Percentiles rank a stretch among this genome's conserved stretches.
Evolutionary conservation across 768 basidiomycete genomes (phyloP).

Genomic region (Coprinopsis sp.): DNA sequence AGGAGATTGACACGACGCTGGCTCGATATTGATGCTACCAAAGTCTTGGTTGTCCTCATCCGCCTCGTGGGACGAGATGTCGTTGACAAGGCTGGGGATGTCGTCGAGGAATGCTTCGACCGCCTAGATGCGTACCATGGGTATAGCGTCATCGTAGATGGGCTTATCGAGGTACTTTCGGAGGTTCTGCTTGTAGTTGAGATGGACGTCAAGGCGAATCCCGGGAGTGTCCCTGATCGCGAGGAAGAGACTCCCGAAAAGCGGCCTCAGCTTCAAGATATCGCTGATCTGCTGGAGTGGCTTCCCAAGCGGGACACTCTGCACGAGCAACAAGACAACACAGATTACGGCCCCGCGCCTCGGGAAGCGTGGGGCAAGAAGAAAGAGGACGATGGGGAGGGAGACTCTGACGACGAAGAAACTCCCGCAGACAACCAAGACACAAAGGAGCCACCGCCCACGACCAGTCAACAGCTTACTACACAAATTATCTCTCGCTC

Average conservation of each 20-base stretch:
- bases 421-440: slow-evolving; percentile 12
- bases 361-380: slow-evolving; percentile 50
- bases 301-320: slow-evolving; percentile 41
- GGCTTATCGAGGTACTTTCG: slow-evolving; percentile 79
- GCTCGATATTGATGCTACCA: slow-evolving; percentile 85
- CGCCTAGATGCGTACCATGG: slow-evolving; percentile 95
- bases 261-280: slow-evolving; percentile 24
- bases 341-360: slow-evolving; percentile 58
- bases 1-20: slow-evolving; percentile 75
- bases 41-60: slow-evolving; percentile 81
- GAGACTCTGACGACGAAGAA: slow-evolving; percentile 15
- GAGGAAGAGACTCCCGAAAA: slow-evolving; percentile 13
- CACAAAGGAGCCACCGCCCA: slow-evolving; percentile 46
- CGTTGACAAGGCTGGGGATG: slow-evolving; percentile 85
- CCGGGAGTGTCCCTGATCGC: slow-evolving; percentile 12
- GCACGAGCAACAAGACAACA: slow-evolving; percentile 32
- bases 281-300: slow-evolving; percentile 64
- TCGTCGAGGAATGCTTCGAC: slow-evolving; percentile 97
- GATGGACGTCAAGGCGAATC: slow-evolving; percentile 36
- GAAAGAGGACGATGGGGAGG: slow-evolving; percentile 23
- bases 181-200: slow-evolving; percentile 82
- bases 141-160: slow-evolving; percentile 81
- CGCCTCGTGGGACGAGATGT: slow-evolving; percentile 83
- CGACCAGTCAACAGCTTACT: slow-evolving; percentile 70
- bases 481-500: slow-evolving; percentile 85